These are phyloP conservation scores for Cordyceps farinosa DNA, from an alignment of 2,329 filamentous ascomycete species.

Conservation along the genomic window DNA sequence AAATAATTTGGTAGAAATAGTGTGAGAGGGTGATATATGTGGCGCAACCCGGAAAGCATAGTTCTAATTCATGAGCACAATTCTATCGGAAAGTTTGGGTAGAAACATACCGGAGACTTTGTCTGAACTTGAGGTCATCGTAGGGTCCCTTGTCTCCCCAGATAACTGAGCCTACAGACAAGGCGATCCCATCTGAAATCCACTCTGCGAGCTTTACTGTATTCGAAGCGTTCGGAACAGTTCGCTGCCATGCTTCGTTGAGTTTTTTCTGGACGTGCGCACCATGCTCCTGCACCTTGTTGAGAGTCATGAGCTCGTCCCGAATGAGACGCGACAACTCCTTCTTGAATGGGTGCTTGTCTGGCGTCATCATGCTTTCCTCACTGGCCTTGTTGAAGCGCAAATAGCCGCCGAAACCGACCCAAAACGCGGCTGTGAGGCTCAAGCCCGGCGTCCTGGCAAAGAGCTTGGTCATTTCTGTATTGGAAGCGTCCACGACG, in stretches of 20 bases:
- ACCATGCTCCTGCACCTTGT: constrained; percentile 1
- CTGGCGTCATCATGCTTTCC: constrained; percentile 13
- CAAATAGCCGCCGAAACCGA: constrained; percentile 13
- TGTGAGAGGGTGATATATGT: constrained; percentile 6
- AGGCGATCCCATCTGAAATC: constrained; percentile 1
- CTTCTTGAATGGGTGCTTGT: constrained; percentile 15
- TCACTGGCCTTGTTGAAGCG: constrained; percentile 15
- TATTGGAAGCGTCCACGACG: constrained; percentile 10
- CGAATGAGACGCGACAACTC: constrained; percentile 14
- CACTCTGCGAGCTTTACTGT: constrained; percentile 1
- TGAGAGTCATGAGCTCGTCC: constrained; percentile 8
- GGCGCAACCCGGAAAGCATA: constrained; percentile 6
- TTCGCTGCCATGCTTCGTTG: constrained; percentile 7
- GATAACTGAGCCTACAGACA: constrained; percentile 12
- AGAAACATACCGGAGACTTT: constrained; percentile 6
- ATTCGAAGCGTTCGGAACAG: not conserved
- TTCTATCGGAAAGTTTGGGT: not conserved
- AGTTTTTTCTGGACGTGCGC: constrained; percentile 6
- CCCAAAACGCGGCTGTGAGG: constrained; percentile 12
- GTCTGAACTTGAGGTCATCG: constrained; percentile 5
- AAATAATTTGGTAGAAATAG: constrained; percentile 7
- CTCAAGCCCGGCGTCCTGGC: constrained; percentile 9
- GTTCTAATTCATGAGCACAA: not conserved
- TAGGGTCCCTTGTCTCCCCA: constrained; percentile 14
- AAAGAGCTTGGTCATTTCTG: constrained; percentile 16